phyloP scores from a whole-genome alignment of 192 early-diverging fungal genomes.

The Backusella tuberculispora region DNA sequence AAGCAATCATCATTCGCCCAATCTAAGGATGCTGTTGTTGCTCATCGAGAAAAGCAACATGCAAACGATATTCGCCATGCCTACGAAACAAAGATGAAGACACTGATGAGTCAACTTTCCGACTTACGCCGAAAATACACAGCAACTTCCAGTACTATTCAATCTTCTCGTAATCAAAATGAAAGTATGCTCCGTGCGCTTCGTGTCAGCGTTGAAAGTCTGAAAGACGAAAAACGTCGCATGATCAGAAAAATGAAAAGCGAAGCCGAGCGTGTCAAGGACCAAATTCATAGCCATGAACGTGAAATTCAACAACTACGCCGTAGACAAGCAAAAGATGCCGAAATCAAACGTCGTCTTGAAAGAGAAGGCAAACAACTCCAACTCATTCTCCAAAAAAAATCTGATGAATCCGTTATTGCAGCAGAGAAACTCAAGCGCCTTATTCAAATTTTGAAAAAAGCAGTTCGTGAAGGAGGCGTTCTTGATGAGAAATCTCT shows the following conservation, averaged over 20 bases:
- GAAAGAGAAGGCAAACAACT: slow-evolving; percentile 56
- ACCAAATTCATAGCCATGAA: slow-evolving; percentile 56
- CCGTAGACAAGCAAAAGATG: slow-evolving; percentile 50
- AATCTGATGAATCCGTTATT: slow-evolving; percentile 53
- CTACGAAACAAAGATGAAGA: slow-evolving; percentile 63
- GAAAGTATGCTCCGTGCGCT: slow-evolving; percentile 67
- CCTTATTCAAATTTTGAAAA: slow-evolving; percentile 53
- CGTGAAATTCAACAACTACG: slow-evolving; percentile 62
- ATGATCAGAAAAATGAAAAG: slow-evolving; percentile 77
- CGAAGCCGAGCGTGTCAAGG: slow-evolving; percentile 63
- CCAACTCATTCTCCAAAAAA: slow-evolving; percentile 56
- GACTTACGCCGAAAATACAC: slow-evolving; percentile 58
- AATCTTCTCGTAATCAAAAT: slow-evolving; percentile 51
- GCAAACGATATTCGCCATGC: slow-evolving; percentile 47
- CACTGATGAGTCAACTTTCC: slow-evolving; percentile 52
- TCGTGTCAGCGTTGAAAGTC: slow-evolving; percentile 65
- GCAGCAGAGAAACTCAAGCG: slow-evolving; percentile 44
- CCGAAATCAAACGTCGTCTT: slow-evolving; percentile 49
- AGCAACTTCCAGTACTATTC: slow-evolving; percentile 52
- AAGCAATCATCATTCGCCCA: not conserved
- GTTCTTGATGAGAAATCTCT: slow-evolving; percentile 30
- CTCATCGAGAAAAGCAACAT: slow-evolving; percentile 20
- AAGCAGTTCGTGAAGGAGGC: slow-evolving; percentile 35
- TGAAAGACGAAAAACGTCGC: slow-evolving; percentile 74
- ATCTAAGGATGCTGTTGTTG: not conserved